These are phyloP conservation scores for Ustilago tritici DNA, from an alignment of 1,284 basidiomycete genomes.

Conservation along the genomic window DNA sequence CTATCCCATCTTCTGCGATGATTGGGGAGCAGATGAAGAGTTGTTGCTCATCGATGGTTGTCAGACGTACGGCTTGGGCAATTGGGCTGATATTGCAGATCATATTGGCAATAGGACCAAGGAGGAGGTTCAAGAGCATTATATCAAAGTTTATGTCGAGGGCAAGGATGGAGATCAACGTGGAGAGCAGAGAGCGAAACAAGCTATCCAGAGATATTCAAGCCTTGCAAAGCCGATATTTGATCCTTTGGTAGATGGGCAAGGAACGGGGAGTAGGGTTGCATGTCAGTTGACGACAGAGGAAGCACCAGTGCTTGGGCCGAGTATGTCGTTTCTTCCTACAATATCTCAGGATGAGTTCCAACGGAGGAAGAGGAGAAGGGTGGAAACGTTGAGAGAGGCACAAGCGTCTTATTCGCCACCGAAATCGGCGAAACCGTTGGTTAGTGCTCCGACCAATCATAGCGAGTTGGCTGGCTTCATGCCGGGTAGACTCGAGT, in stretches of 20 bases:
- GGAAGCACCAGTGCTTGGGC: slow-evolving; percentile 62
- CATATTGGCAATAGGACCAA: slow-evolving; percentile 94
- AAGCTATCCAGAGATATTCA: slow-evolving; percentile 34
- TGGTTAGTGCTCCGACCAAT: slow-evolving; percentile 91
- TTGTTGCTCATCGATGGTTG: slow-evolving; percentile 90
- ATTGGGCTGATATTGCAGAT: slow-evolving; percentile 96
- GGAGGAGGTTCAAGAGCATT: slow-evolving; percentile 94
- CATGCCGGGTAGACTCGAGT: slow-evolving; percentile 95
- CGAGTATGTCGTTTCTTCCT: slow-evolving; percentile 55
- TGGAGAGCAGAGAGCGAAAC: slow-evolving; percentile 57
- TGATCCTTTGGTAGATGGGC: slow-evolving; percentile 37
- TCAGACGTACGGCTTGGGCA: slow-evolving; percentile 88
- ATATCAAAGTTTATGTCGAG: slow-evolving; percentile 82
- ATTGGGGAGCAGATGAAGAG: slow-evolving; percentile 99
- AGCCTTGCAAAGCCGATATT: slow-evolving; percentile 21
- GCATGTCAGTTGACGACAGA: slow-evolving; percentile 43
- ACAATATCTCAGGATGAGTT: slow-evolving; percentile 63
- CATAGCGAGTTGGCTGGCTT: slow-evolving; percentile 90
- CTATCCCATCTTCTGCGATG: slow-evolving; percentile 92
- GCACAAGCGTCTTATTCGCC: slow-evolving; percentile 61
- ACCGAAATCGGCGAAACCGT: slow-evolving; percentile 74
- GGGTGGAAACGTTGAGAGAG: slow-evolving; percentile 63
- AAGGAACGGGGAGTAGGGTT: slow-evolving; percentile 48
- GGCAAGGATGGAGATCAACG: slow-evolving; percentile 59
- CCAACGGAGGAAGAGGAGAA: slow-evolving; percentile 62